phyloP scores from a whole-genome alignment of 768 basidiomycete species.

The Strobilomyces dryophilus region DNA sequence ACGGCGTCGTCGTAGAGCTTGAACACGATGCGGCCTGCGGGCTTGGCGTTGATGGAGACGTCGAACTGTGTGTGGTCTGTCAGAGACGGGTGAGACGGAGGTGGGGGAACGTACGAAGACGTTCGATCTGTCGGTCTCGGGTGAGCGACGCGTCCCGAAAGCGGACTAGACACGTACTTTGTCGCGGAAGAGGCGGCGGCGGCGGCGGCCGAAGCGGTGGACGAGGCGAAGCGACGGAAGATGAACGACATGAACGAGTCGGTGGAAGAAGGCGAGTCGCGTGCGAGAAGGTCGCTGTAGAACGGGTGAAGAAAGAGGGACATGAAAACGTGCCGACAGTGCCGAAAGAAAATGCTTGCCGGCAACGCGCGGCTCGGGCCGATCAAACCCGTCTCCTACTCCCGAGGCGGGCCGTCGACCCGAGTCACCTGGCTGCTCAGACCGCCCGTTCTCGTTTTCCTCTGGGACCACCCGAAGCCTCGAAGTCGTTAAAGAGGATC shows the following conservation, averaged over 20 bases:
- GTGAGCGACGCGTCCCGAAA: not conserved
- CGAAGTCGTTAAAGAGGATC: no score
- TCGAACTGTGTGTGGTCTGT: conserved; percentile 48
- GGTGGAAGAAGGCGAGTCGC: conserved; percentile 8
- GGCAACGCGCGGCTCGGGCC: not conserved
- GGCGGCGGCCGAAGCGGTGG: conserved; percentile 37
- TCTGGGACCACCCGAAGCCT: no score
- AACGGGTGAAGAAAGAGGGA: conserved; percentile 23
- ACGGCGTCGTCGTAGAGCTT: conserved; percentile 78
- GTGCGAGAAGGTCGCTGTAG: conserved; percentile 18
- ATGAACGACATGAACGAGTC: conserved; percentile 43
- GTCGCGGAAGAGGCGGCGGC: conserved; percentile 11
- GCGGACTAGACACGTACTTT: conserved; percentile 8
- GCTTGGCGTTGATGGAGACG: conserved; percentile 53
- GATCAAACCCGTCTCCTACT: no score
- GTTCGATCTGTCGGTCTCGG: conserved; percentile 10
- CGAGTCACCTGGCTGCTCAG: no score
- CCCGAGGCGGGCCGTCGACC: no score
- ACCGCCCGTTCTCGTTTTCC: no score
- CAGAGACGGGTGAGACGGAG: not conserved
- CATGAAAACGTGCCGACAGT: conserved; percentile 3
- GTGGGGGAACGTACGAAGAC: conserved; percentile 31
- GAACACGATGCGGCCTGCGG: conserved; percentile 73
- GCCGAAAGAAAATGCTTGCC: not conserved
- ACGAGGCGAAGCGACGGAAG: conserved; percentile 48